Base-by-base conservation (phyloP, 192 early-diverging fungal genomes). In the Coemansia sp. region DNA sequence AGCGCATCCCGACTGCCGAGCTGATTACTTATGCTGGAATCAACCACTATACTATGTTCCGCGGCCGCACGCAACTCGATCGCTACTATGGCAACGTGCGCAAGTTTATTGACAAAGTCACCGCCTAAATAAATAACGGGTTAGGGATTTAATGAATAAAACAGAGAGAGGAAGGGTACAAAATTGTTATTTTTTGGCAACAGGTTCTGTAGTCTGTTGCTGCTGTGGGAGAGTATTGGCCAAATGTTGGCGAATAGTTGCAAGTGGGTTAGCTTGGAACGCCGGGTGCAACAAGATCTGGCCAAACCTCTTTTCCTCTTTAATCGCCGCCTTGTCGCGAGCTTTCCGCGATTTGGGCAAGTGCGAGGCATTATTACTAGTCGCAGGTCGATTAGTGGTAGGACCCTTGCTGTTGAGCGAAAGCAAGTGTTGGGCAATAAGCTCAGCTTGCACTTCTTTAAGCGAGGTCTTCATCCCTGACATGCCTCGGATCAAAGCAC, bases 161-260 rank as follows among this genome's bases (percentile, higher is more conserved):
- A 13, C 15, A n/a, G n/a, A n/a, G n/a, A n/a, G n/a, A n/a, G n/a
- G n/a, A 43, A 15, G 15, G 47, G 47, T 20, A 49, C 16, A 49
- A 18, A n/a, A n/a, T n/a, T 18, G 15, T 49, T 20, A 55, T 27
- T 29, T 24, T 62, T 34, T 38, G 18, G 22, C 47, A 43, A 24
- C 22, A 36, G 29, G 22, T 50, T 57, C 27, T 40, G 6, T 11
- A 15, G 44, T n/a, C 4, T 13, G 12, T 15, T 43, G 10, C 40
- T 62, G 2, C 50, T 43, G 20, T 34, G 81, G 71, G 44, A 89
- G 83, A 3, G 89, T 91, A 70, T 94, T 94, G 50, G 89, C 79
- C 70, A 94, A 79, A 68, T 94, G 93, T 57, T 89, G 87, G 24
- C 87, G 84, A 38, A 94, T 91, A 7, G 92, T 91, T 15, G 85